Evolutionary conservation across 805 yeast genomes (phyloP).

Genomic region (Teunomyces tritomae): DNA sequence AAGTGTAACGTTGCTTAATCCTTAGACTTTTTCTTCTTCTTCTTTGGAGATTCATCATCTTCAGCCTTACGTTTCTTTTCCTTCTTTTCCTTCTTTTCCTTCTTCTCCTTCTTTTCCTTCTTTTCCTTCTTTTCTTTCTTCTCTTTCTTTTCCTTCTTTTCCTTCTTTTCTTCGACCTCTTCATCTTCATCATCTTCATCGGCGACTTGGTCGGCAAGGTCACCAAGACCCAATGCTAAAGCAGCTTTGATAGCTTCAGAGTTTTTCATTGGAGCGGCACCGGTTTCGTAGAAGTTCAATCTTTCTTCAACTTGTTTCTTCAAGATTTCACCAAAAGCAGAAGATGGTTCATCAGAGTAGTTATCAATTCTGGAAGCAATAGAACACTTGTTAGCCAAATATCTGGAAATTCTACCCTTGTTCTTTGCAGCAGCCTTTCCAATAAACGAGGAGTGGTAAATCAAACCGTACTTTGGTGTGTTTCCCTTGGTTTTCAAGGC

Average conservation of each 20-base stretch:
- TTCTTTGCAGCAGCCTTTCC: slow-evolving; percentile 94
- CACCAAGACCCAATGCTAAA: slow-evolving; percentile 60
- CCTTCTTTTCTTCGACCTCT: slow-evolving; percentile 23
- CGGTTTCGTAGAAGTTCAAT: slow-evolving; percentile 91
- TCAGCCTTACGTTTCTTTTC: slow-evolving; percentile 39
- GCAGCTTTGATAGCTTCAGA: slow-evolving; percentile 93
- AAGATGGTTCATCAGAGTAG: slow-evolving; percentile 91
- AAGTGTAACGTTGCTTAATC: slow-evolving; percentile 22
- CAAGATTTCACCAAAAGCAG: slow-evolving; percentile 84
- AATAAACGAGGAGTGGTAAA: slow-evolving; percentile 91
- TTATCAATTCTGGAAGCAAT: slow-evolving; percentile 98
- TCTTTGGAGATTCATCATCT: slow-evolving; percentile 38
- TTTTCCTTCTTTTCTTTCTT: slow-evolving; percentile 33
- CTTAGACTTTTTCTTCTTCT: slow-evolving; percentile 47
- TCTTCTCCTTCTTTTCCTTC: slow-evolving; percentile 33
- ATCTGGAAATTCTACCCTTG: slow-evolving; percentile 98
- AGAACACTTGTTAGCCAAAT: slow-evolving; percentile 97
- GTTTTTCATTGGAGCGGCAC: slow-evolving; percentile 95
- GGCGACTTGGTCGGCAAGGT: slow-evolving; percentile 41
- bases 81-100: slow-evolving; percentile 32
- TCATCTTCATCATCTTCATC: slow-evolving; percentile 20
- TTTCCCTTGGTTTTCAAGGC: slow-evolving; percentile 95
- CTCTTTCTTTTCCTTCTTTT: slow-evolving; percentile 27
- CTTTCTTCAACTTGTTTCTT: slow-evolving; percentile 98
- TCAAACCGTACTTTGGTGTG: slow-evolving; percentile 94